Percentiles rank a stretch among this genome's conserved stretches.
These are phyloP conservation scores for Halocafeteria seosinensis DNA, from an alignment of 108 stramenopile genomes.

Conservation along the genomic window DNA sequence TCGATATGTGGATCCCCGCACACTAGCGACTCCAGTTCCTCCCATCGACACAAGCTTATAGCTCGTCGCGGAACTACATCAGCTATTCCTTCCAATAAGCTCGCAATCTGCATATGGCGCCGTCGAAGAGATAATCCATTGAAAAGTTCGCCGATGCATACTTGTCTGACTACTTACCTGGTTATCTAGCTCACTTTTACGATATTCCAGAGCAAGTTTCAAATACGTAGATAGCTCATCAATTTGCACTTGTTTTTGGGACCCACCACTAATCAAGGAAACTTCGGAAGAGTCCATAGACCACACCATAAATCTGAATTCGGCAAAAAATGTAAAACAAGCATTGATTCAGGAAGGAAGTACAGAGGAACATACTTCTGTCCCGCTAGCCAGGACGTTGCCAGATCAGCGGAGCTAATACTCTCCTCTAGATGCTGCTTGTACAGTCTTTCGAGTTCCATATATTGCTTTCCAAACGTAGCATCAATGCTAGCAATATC, in stretches of 20 bases:
- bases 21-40: background rate
- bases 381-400: no score
- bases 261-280: background rate
- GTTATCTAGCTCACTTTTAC: conserved; percentile 8
- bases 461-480: background rate
- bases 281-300: background rate
- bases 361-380: no score
- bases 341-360: no score
- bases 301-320: background rate
- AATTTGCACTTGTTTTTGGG: background rate
- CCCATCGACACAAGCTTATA: conserved; percentile 15
- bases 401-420: no score
- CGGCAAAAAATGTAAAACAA: no score
- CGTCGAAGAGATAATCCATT: no score
- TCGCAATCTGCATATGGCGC: background rate
- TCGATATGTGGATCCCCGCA: conserved; percentile 1
- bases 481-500: conserved; percentile 1
- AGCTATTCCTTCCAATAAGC: no score
- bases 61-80: conserved; percentile 3
- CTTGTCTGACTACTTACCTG: no score
- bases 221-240: background rate
- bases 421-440: no score
- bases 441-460: background rate
- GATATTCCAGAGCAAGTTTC: background rate
- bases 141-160: no score